A percentile compares a stretch with the other conserved stretches of the same genome.
These are phyloP conservation scores for Psilocybe cyanescens DNA, from an alignment of 768 basidiomycete genomes.

Conservation along the genomic window DNA sequence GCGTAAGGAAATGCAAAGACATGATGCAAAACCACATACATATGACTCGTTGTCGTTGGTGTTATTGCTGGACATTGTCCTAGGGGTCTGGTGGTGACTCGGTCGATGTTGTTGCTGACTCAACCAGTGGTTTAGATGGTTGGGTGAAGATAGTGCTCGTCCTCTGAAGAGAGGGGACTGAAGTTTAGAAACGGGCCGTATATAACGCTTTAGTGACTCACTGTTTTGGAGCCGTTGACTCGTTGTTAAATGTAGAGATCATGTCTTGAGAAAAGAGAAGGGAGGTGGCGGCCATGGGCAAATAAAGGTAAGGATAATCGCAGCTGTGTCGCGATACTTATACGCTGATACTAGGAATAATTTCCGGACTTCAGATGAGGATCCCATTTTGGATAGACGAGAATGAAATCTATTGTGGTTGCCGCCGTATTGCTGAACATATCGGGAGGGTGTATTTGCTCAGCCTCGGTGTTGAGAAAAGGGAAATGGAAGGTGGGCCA, in stretches of 20 bases:
- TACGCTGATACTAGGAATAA: slow-evolving; percentile 28
- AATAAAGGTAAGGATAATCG: slow-evolving; percentile 15
- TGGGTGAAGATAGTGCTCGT: background rate
- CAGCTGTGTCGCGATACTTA: slow-evolving; percentile 26
- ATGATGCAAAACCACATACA: slow-evolving; percentile 3
- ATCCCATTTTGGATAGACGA: slow-evolving; percentile 22
- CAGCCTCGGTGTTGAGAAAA: slow-evolving; percentile 32
- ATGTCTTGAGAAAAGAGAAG: slow-evolving; percentile 26
- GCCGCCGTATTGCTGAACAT: slow-evolving; percentile 19
- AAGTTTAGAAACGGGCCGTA: slow-evolving; percentile 7
- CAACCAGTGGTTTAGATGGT: slow-evolving; percentile 20
- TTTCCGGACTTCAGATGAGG: slow-evolving; percentile 22
- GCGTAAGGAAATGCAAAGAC: background rate
- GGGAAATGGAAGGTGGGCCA: slow-evolving; percentile 26
- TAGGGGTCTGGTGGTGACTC: slow-evolving; percentile 7
- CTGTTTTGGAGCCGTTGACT: slow-evolving; percentile 23
- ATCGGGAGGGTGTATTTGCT: slow-evolving; percentile 22
- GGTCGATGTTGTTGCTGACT: slow-evolving; percentile 17
- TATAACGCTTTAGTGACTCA: slow-evolving; percentile 25
- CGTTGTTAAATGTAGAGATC: slow-evolving; percentile 21
- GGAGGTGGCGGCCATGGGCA: slow-evolving; percentile 21
- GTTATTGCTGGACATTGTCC: slow-evolving; percentile 6
- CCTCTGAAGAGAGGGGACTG: background rate
- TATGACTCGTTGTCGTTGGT: slow-evolving; percentile 7
- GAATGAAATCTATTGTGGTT: slow-evolving; percentile 23